Percentiles rank a stretch among this genome's conserved stretches.
Conservation (phyloP, 2,329 filamentous ascomycete species). For the Curvularia lunata region DNA sequence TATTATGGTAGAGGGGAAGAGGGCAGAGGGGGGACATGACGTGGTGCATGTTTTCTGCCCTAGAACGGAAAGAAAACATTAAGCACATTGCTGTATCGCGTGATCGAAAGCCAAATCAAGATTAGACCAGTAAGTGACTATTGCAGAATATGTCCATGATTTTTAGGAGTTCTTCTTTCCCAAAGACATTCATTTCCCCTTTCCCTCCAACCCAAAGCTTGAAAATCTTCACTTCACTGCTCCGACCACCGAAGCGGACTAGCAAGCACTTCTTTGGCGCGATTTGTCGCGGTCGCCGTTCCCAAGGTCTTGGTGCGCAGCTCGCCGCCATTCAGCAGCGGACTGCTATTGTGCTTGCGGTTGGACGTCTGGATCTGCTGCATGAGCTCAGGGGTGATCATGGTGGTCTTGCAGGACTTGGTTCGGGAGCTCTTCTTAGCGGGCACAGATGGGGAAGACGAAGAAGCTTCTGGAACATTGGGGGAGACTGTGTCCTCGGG, state of each 20-base stretch:
- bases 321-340: not conserved
- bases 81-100: not conserved
- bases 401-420: not conserved
- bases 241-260: constrained; percentile 13
- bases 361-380: not conserved
- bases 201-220: not conserved
- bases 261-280: not conserved
- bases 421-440: not conserved
- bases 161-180: not conserved
- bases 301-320: not conserved
- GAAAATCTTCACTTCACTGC: not conserved
- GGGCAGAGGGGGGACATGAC: not conserved
- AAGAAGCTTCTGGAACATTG: not conserved
- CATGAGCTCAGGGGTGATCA: constrained; percentile 4
- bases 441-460: not conserved
- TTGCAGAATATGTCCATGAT: not conserved
- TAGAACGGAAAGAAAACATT: not conserved
- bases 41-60: too few relatives aligned
- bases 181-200: not conserved
- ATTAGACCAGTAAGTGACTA: not conserved
- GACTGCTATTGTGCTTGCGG: not conserved
- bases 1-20: not conserved
- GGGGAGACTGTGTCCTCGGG: not conserved
- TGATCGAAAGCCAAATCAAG: too few relatives aligned
- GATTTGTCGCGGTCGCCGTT: not conserved